Percentiles rank a stretch among this genome's conserved stretches.
phyloP scores from a whole-genome alignment of 371 early-diverging fungal species.

The Zopfochytrium polystomum region DNA sequence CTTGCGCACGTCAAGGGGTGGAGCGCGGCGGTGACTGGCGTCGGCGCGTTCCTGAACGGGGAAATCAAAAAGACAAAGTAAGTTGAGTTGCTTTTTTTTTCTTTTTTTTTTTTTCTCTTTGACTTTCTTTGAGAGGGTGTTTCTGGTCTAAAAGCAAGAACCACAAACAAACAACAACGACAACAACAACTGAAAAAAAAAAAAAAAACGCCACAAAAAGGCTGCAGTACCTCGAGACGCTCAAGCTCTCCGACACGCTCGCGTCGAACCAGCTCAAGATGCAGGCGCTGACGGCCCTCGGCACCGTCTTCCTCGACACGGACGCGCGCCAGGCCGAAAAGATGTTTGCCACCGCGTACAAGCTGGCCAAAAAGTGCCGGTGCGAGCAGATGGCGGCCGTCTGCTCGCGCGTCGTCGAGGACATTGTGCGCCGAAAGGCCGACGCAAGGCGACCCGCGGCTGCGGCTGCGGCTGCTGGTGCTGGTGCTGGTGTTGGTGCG shows the following conservation, averaged over 20 bases:
- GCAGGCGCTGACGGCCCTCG: conserved; percentile 8
- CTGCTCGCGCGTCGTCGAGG: conserved; percentile 17
- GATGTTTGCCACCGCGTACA: conserved; percentile 20
- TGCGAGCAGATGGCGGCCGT: conserved; percentile 8
- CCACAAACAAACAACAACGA: conserved; percentile 1
- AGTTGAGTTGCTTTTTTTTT: background rate
- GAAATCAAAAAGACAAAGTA: conserved; percentile 27
- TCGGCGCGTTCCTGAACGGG: conserved; percentile 2
- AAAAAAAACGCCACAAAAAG: background rate
- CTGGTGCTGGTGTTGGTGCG: too few relatives aligned
- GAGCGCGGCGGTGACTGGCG: background rate
- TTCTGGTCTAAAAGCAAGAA: background rate
- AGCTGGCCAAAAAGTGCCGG: conserved; percentile 16
- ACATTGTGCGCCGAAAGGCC: conserved; percentile 9
- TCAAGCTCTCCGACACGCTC: conserved; percentile 4
- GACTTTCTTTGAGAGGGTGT: background rate
- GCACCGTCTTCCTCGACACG: conserved; percentile 21
- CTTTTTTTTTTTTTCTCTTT: background rate
- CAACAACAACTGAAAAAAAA: background rate
- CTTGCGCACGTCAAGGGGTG: conserved; percentile 7
- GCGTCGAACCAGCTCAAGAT: conserved; percentile 16
- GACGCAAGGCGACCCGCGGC: too few relatives aligned
- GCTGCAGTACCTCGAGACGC: conserved; percentile 16
- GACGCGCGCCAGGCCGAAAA: conserved; percentile 16
- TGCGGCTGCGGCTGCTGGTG: too few relatives aligned